These are phyloP conservation scores for Plectosphaerella sp. DNA, from an alignment of 2,329 filamentous ascomycete genomes.

Conservation along the genomic window DNA sequence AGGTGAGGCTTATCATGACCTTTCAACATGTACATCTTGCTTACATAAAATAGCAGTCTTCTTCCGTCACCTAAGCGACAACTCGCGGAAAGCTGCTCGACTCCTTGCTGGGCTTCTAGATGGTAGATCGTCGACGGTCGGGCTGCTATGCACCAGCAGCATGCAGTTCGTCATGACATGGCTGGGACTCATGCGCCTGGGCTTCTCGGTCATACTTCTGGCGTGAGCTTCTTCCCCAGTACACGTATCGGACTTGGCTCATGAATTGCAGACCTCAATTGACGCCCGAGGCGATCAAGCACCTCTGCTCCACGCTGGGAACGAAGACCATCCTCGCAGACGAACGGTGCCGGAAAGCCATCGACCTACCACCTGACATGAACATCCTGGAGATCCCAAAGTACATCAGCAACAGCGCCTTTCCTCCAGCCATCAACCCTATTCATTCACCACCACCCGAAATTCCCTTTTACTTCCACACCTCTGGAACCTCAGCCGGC, in stretches of 20 bases:
- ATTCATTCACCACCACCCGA: constrained; percentile 36
- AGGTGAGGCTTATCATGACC: background rate
- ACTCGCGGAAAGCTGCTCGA: constrained; percentile 28
- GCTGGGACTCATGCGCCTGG: constrained; percentile 54
- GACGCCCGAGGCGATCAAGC: constrained; percentile 38
- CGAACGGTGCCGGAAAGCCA: constrained; percentile 17
- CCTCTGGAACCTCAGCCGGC: constrained; percentile 61
- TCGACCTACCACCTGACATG: background rate
- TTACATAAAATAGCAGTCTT: constrained; percentile 13
- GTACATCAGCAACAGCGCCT: constrained; percentile 35
- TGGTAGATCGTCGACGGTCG: constrained; percentile 23
- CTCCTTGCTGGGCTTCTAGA: constrained; percentile 7
- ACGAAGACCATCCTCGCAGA: constrained; percentile 42
- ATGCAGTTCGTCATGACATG: constrained; percentile 54
- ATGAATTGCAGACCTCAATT: constrained; percentile 37
- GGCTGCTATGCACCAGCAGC: constrained; percentile 52
- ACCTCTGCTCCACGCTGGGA: constrained; percentile 45
- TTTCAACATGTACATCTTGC: no score
- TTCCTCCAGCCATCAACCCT: constrained; percentile 43
- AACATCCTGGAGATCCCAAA: constrained; percentile 36
- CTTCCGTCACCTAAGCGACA: constrained; percentile 21
- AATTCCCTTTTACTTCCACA: constrained; percentile 57
- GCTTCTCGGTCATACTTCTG: constrained; percentile 50
- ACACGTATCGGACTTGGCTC: background rate
- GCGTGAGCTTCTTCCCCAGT: constrained; percentile 31